Evolutionary conservation across 2,329 filamentous ascomycete species (phyloP).

Genomic region (Ambrosiella cleistominuta): DNA sequence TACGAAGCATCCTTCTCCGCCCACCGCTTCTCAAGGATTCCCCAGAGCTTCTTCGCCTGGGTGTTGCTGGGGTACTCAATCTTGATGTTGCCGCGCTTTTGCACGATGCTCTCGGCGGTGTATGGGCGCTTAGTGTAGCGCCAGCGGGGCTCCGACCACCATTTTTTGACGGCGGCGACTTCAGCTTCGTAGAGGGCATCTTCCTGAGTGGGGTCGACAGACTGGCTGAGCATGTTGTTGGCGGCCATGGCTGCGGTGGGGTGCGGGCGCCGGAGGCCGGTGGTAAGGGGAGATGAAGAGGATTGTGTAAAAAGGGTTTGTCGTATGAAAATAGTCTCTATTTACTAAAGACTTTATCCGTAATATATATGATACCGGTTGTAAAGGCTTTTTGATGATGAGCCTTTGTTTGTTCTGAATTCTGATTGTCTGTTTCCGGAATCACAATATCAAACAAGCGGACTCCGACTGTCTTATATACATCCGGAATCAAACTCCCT

Average conservation of each 20-base stretch:
- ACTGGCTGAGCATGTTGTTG: conserved; percentile 43
- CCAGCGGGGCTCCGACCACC: conserved; percentile 91
- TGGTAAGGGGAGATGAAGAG: too few species aligned
- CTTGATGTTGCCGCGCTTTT: conserved; percentile 80
- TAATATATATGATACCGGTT: too few species aligned
- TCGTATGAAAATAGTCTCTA: too few species aligned
- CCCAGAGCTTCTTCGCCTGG: conserved; percentile 89
- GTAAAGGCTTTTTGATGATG: too few species aligned
- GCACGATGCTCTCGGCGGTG: conserved; percentile 90
- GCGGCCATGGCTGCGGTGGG: conserved; percentile 29
- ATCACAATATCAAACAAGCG: too few species aligned
- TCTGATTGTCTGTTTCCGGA: too few species aligned
- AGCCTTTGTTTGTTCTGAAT: too few species aligned
- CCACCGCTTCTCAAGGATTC: conserved; percentile 72
- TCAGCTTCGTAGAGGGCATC: conserved; percentile 61
- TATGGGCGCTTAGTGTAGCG: conserved; percentile 81
- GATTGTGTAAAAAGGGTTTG: too few species aligned
- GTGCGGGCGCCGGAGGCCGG: too few species aligned
- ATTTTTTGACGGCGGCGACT: conserved; percentile 75
- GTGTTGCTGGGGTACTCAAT: conserved; percentile 82
- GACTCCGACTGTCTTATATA: too few species aligned
- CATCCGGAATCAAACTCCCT: too few species aligned
- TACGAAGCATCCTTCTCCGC: conserved; percentile 60
- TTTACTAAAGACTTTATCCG: too few species aligned
- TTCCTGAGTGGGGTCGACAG: conserved; percentile 38